Evolutionary conservation across 352 stramenopile genomes (phyloP).

Genomic region (Globisporangium lucens): DNA sequence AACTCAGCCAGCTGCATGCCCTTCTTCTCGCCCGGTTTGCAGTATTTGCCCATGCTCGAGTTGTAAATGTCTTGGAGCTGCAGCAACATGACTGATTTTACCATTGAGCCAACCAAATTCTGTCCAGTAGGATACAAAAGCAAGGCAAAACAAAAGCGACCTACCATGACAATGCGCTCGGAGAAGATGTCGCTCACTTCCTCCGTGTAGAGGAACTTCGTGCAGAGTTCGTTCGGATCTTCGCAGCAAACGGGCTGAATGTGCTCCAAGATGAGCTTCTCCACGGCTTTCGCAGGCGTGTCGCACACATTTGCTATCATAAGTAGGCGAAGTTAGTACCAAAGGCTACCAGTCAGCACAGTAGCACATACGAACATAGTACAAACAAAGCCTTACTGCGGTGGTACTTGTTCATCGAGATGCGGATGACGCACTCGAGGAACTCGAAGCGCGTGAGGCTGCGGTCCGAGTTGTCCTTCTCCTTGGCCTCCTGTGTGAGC

Average conservation of each 20-base stretch:
- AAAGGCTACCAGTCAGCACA: background rate
- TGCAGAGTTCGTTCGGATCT: constrained; percentile 71
- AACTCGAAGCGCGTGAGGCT: constrained; percentile 81
- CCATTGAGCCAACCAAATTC: background rate
- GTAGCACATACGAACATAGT: background rate
- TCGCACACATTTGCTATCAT: constrained; percentile 58
- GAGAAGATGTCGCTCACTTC: constrained; percentile 72
- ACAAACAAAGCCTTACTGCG: constrained; percentile 30
- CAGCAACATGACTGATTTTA: background rate
- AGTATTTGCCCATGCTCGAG: constrained; percentile 69
- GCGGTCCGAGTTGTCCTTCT: constrained; percentile 76
- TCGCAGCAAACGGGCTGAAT: constrained; percentile 42
- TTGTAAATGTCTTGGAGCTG: constrained; percentile 76
- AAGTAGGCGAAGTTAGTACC: constrained; percentile 9
- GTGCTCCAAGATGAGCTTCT: constrained; percentile 66
- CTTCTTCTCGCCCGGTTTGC: constrained; percentile 73
- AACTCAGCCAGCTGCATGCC: constrained; percentile 76
- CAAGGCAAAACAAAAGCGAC: constrained; percentile 1
- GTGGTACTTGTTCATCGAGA: constrained; percentile 79
- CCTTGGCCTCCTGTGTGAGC: constrained; percentile 72
- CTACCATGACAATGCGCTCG: constrained; percentile 68
- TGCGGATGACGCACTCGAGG: constrained; percentile 69
- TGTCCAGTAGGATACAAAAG: background rate
- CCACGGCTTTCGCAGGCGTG: constrained; percentile 59
- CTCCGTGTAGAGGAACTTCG: constrained; percentile 70